Conservation (phyloP, 2,329 filamentous ascomycete genomes). For the Aspergillaceae sp. region DNA sequence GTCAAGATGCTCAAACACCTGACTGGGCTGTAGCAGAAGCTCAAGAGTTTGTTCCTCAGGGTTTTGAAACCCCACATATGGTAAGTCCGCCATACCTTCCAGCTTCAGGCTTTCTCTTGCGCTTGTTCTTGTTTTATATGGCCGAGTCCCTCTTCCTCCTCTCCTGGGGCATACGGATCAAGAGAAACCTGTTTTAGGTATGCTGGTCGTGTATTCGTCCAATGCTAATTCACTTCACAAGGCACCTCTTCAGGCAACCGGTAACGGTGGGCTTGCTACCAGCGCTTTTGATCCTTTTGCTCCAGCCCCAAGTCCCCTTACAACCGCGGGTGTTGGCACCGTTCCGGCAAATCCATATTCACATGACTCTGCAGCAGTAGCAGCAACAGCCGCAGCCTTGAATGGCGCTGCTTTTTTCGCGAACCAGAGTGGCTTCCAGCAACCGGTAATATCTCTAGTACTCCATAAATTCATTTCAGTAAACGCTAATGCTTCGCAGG, state of each 20-base stretch:
- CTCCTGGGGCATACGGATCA: no score
- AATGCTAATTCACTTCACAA: conserved; percentile 15
- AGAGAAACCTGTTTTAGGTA: no score
- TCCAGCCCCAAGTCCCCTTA: conserved; percentile 48
- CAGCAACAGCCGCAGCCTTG: conserved; percentile 35
- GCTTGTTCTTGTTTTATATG: neutral
- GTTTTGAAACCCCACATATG: conserved; percentile 42
- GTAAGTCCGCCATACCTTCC: conserved; percentile 28
- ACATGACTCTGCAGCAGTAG: conserved; percentile 50
- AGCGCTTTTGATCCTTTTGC: conserved; percentile 57
- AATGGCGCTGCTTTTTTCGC: conserved; percentile 59
- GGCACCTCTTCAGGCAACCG: conserved; percentile 35
- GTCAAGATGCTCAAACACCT: conserved; percentile 32
- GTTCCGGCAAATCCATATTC: conserved; percentile 67
- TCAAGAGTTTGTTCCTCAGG: conserved; percentile 47
- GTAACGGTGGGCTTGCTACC: conserved; percentile 44
- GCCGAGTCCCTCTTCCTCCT: neutral
- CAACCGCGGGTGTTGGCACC: conserved; percentile 35
- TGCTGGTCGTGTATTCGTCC: neutral
- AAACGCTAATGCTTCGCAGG: conserved; percentile 33
- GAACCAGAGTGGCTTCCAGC: conserved; percentile 49
- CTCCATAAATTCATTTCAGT: no score
- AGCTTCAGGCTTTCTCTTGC: neutral
- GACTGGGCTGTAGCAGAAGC: conserved; percentile 40
- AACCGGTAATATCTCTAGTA: conserved; percentile 46